Evolutionary conservation across 805 yeast genomes (phyloP).

Genomic region (Candida vartiovaarae): DNA sequence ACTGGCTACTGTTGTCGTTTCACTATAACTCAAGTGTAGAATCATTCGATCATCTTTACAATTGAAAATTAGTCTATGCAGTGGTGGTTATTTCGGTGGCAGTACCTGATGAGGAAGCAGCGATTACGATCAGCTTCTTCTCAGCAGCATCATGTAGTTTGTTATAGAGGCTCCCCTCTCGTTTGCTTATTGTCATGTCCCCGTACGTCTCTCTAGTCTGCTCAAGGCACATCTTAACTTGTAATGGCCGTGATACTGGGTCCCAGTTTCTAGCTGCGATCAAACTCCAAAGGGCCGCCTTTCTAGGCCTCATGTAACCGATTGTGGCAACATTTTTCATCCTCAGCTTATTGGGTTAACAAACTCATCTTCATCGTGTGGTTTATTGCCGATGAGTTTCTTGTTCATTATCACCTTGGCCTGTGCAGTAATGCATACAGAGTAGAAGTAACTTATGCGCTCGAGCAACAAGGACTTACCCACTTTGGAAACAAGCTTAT

Average conservation of each 20-base stretch:
- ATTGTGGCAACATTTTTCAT: constrained; percentile 32
- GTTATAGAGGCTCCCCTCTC: constrained; percentile 15
- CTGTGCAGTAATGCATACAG: constrained; percentile 33
- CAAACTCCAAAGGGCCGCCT: constrained; percentile 70
- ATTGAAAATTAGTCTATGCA: too few species aligned
- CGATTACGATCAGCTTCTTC: background rate
- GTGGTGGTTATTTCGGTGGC: too few species aligned
- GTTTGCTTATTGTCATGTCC: constrained; percentile 14
- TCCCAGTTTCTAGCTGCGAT: constrained; percentile 72
- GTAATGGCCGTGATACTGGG: constrained; percentile 20
- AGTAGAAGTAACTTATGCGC: constrained; percentile 47
- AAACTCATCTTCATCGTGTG: constrained; percentile 6
- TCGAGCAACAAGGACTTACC: constrained; percentile 47
- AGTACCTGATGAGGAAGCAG: too few species aligned
- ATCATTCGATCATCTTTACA: too few species aligned
- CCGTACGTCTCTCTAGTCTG: constrained; percentile 26
- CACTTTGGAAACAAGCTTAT: constrained; percentile 36
- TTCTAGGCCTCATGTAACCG: constrained; percentile 59
- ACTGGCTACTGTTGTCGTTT: too few species aligned
- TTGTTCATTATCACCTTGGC: constrained; percentile 25
- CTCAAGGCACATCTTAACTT: constrained; percentile 25
- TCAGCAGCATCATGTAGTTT: constrained; percentile 4
- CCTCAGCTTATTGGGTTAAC: constrained; percentile 29
- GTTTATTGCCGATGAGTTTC: constrained; percentile 15
- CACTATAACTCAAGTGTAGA: too few species aligned